Evolutionary conservation across 768 basidiomycete genomes (phyloP).

Genomic region (Exidia glandulosa): DNA sequence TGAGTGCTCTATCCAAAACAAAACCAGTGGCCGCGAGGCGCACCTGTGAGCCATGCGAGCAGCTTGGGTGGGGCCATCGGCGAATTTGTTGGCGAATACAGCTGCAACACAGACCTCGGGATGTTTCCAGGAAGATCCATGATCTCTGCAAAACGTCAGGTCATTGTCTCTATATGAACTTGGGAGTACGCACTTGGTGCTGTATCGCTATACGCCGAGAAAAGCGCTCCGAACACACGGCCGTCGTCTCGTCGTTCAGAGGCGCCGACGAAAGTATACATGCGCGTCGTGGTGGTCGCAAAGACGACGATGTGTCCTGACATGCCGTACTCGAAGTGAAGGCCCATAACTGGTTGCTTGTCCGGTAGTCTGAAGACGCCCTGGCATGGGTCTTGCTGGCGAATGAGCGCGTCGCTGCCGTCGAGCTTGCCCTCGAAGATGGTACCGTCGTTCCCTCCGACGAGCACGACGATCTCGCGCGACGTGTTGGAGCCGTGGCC

Average conservation of each 20-base stretch:
- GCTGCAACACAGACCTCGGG: conserved; percentile 67
- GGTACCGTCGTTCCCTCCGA: conserved; percentile 75
- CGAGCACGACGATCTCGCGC: conserved; percentile 53
- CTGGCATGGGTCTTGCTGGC: conserved; percentile 73
- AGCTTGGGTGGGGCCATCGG: conserved; percentile 56
- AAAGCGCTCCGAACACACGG: conserved; percentile 63
- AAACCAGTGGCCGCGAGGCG: not conserved
- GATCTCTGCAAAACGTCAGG: conserved; percentile 50
- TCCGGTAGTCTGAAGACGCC: conserved; percentile 70
- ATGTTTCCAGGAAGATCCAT: conserved; percentile 79
- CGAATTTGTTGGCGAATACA: conserved; percentile 62
- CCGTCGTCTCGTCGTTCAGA: conserved; percentile 65
- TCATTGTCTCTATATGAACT: conserved; percentile 1
- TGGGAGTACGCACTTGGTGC: conserved; percentile 58
- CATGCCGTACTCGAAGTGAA: conserved; percentile 70
- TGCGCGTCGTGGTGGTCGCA: conserved; percentile 73
- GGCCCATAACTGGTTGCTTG: conserved; percentile 70
- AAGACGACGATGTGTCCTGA: conserved; percentile 56
- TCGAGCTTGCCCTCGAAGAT: conserved; percentile 87
- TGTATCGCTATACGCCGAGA: conserved; percentile 60
- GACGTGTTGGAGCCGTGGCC: conserved; percentile 65
- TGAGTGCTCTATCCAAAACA: not conserved
- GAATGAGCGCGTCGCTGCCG: conserved; percentile 86
- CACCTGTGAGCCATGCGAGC: conserved; percentile 90
- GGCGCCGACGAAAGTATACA: conserved; percentile 79